These are phyloP conservation scores for Coniochaeta sp. DNA, from an alignment of 2,329 filamentous ascomycete species.

Conservation along the genomic window DNA sequence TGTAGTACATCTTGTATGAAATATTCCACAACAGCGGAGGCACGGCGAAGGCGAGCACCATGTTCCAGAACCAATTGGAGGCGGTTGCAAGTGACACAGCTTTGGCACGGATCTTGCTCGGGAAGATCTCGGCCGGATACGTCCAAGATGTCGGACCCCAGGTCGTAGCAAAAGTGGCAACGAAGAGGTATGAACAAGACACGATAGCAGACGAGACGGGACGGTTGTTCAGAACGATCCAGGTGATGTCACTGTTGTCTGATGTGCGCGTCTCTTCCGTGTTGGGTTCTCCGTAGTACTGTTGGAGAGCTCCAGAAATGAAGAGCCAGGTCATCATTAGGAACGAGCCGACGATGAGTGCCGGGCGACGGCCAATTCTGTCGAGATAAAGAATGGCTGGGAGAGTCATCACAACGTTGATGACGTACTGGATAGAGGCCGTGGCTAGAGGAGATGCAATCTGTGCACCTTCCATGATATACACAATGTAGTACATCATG, in stretches of 20 bases:
- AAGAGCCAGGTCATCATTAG: conserved; percentile 63
- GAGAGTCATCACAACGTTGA: conserved; percentile 63
- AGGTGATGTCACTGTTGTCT: conserved; percentile 32
- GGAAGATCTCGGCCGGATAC: conserved; percentile 59
- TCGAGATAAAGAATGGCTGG: conserved; percentile 62
- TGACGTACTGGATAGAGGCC: conserved; percentile 59
- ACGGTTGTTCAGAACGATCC: too few species aligned
- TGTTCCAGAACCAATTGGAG: conserved; percentile 53
- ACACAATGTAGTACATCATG: conserved; percentile 59
- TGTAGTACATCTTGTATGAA: conserved; percentile 51
- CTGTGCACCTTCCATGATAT: conserved; percentile 60
- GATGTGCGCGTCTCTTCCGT: conserved; percentile 43
- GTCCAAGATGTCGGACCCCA: conserved; percentile 68
- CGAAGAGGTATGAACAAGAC: conserved; percentile 66
- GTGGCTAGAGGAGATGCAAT: conserved; percentile 55
- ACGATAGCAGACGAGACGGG: conserved; percentile 46
- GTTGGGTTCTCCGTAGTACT: conserved; percentile 27
- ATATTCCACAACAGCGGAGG: conserved; percentile 58
- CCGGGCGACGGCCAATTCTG: conserved; percentile 59
- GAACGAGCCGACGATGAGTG: conserved; percentile 58
- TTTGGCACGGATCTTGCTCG: conserved; percentile 46
- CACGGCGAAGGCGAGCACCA: conserved; percentile 52
- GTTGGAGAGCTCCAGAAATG: conserved; percentile 54
- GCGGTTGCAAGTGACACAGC: conserved; percentile 46
- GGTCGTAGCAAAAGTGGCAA: conserved; percentile 60